These are phyloP conservation scores for Claviceps fusiformis DNA, from an alignment of 2,329 filamentous ascomycete genomes.

Conservation along the genomic window DNA sequence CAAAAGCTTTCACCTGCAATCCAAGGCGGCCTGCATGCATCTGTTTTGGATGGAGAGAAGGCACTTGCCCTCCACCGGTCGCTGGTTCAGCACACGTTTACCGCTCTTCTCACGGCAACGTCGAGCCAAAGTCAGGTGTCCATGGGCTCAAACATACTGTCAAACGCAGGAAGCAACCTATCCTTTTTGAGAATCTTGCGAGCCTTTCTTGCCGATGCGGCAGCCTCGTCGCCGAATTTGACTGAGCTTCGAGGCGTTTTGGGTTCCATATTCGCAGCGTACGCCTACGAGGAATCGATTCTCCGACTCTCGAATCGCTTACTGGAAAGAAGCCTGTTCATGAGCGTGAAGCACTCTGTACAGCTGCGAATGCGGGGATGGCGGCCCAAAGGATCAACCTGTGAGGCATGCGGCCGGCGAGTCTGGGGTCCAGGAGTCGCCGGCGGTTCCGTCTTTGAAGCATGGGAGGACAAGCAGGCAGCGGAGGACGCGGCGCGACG, in stretches of 20 bases:
- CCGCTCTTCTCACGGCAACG: slow-evolving; percentile 66
- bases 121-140: slow-evolving; percentile 33
- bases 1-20: slow-evolving; percentile 47
- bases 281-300: slow-evolving; percentile 88
- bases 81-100: slow-evolving; percentile 83
- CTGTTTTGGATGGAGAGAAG: slow-evolving; percentile 40
- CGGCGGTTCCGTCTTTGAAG: slow-evolving; percentile 61
- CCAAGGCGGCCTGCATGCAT: slow-evolving; percentile 17
- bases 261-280: slow-evolving; percentile 82
- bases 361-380: slow-evolving; percentile 71
- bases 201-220: slow-evolving; percentile 74
- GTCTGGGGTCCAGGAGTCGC: slow-evolving; percentile 78
- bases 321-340: slow-evolving; percentile 78
- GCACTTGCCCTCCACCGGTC: slow-evolving; percentile 57
- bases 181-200: slow-evolving; percentile 83
- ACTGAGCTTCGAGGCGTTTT: slow-evolving; percentile 78
- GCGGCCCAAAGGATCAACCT: slow-evolving; percentile 74
- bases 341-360: slow-evolving; percentile 63
- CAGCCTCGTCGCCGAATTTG: slow-evolving; percentile 68
- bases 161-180: slow-evolving; percentile 39
- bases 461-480: slow-evolving; percentile 56
- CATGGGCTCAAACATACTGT: slow-evolving; percentile 20
- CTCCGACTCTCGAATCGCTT: slow-evolving; percentile 73
- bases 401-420: slow-evolving; percentile 70
- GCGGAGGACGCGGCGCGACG: slow-evolving; percentile 31